These are phyloP conservation scores for Plectosphaerella plurivora DNA, from an alignment of 2,329 filamentous ascomycete species.

Conservation along the genomic window DNA sequence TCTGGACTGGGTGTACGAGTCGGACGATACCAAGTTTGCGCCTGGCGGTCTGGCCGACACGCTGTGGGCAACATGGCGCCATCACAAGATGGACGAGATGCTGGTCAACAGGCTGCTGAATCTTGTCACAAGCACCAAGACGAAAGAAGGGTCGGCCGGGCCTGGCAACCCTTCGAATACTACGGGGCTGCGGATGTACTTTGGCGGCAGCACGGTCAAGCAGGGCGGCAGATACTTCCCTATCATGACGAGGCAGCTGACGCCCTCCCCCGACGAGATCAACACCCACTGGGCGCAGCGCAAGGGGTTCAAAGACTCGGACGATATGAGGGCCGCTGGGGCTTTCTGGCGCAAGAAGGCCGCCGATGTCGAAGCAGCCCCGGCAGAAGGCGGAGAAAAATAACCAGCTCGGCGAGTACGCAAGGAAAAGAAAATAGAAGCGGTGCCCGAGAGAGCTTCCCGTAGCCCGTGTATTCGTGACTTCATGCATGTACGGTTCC, in stretches of 20 bases:
- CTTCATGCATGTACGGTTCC: not conserved
- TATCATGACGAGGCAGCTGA: conserved; percentile 44
- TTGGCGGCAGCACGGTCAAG: conserved; percentile 49
- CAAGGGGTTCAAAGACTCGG: conserved; percentile 51
- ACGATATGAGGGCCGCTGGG: conserved; percentile 35
- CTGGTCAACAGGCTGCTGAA: conserved; percentile 72
- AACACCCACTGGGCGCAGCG: conserved; percentile 59
- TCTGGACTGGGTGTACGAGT: conserved; percentile 77
- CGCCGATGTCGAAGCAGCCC: not conserved
- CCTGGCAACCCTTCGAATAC: no score
- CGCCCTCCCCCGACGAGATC: conserved; percentile 47
- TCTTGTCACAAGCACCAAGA: conserved; percentile 29
- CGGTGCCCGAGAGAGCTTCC: not conserved
- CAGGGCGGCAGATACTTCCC: conserved; percentile 50
- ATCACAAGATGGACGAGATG: conserved; percentile 84
- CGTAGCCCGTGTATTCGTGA: no score
- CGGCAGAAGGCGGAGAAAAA: conserved; percentile 4
- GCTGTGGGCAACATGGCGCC: conserved; percentile 79
- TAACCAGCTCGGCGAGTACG: not conserved
- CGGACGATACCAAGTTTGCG: conserved; percentile 66
- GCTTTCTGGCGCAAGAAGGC: conserved; percentile 3
- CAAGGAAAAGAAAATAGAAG: not conserved
- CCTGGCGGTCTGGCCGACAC: conserved; percentile 64
- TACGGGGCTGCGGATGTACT: conserved; percentile 32
- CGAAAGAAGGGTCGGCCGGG: no score